Evolutionary conservation across 2,329 filamentous ascomycete species (phyloP).

Genomic region (Pestalotiopsis sp.): DNA sequence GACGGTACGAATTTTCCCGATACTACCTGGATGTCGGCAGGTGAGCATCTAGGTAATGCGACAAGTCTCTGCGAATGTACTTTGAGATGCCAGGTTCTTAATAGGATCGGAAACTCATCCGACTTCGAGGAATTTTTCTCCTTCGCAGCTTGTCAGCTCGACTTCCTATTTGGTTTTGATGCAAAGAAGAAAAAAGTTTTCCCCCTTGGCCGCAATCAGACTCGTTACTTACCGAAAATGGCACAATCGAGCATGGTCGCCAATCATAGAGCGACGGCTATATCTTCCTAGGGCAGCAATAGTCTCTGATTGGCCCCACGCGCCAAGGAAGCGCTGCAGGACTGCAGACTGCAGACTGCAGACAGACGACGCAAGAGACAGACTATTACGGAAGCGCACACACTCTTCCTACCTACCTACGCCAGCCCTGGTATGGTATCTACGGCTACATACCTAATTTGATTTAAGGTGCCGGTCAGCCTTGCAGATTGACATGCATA

Average conservation of each 20-base stretch:
- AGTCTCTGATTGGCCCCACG: not conserved
- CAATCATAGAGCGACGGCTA: not conserved
- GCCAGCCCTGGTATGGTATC: not conserved
- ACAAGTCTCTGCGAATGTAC: not conserved
- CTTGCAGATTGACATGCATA: constrained; percentile 10
- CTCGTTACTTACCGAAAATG: not conserved
- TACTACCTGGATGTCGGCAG: not conserved
- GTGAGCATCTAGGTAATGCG: not conserved
- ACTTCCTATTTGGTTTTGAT: not conserved
- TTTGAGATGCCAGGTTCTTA: not conserved
- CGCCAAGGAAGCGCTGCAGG: constrained; percentile 1
- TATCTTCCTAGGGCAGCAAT: not conserved
- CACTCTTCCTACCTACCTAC: too few relatives aligned
- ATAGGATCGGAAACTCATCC: not conserved
- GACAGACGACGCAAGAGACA: not conserved
- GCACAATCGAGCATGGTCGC: not conserved
- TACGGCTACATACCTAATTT: not conserved
- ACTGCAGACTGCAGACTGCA: not conserved
- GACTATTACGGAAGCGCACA: constrained; percentile 8
- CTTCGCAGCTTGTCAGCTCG: not conserved
- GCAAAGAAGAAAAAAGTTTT: not conserved
- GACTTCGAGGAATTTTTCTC: not conserved
- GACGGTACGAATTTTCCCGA: not conserved
- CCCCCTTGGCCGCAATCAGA: not conserved
- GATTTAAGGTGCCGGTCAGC: constrained; percentile 3